These are phyloP conservation scores for Neotropicomus parvogracilis DNA, from an alignment of 1,284 basidiomycete species.

Conservation along the genomic window DNA sequence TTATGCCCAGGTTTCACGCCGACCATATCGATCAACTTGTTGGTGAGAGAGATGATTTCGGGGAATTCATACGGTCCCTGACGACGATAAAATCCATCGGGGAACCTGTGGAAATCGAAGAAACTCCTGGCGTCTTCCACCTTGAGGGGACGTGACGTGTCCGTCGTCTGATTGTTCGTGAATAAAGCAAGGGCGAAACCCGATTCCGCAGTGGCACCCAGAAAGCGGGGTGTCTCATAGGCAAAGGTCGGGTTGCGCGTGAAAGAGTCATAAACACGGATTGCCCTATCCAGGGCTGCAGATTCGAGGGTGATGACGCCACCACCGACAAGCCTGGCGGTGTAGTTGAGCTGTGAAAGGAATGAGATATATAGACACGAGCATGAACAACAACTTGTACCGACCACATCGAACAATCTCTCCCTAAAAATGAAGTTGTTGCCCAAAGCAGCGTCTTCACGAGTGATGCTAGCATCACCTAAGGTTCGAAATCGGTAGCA, in stretches of 20 bases:
- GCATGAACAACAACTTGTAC: neutral
- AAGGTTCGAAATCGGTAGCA: neutral
- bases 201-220: slow-evolving; percentile 18
- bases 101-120: slow-evolving; percentile 14
- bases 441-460: slow-evolving; percentile 24
- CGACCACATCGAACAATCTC: slow-evolving; percentile 23
- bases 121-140: slow-evolving; percentile 19
- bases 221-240: slow-evolving; percentile 14
- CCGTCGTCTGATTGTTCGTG: slow-evolving; percentile 20
- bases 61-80: slow-evolving; percentile 11
- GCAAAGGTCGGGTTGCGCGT: slow-evolving; percentile 22
- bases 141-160: slow-evolving; percentile 12
- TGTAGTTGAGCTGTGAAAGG: slow-evolving; percentile 11
- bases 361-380: neutral
- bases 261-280: slow-evolving; percentile 26
- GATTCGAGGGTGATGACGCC: slow-evolving; percentile 22
- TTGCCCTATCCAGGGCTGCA: slow-evolving; percentile 13
- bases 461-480: slow-evolving; percentile 27
- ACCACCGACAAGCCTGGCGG: slow-evolving; percentile 16
- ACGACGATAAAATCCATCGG: slow-evolving; percentile 22
- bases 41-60: neutral
- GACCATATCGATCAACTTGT: slow-evolving; percentile 1
- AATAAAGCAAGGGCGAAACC: slow-evolving; percentile 25
- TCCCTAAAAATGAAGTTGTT: slow-evolving; percentile 25
- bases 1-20: slow-evolving; percentile 18